Evolutionary conservation across 2,329 filamentous ascomycete genomes (phyloP).

Genomic region (Cadophora luteo-olivacea): DNA sequence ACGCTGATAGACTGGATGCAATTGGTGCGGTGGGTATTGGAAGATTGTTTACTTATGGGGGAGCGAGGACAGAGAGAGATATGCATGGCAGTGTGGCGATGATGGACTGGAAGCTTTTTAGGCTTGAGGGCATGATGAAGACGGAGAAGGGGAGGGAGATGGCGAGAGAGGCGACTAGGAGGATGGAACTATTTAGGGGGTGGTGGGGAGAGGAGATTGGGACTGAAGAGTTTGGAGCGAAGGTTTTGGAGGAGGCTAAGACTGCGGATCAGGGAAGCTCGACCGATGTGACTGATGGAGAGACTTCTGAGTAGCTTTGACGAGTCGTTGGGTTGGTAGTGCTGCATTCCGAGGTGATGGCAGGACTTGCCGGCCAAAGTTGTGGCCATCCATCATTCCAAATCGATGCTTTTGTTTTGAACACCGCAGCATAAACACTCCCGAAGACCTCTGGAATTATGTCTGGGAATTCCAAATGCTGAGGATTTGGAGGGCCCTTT

Average conservation of each 20-base stretch:
- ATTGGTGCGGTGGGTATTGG: constrained; percentile 86
- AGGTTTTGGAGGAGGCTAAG: constrained; percentile 12
- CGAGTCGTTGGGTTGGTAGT: not conserved
- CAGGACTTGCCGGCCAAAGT: too few species aligned
- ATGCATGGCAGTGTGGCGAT: constrained; percentile 72
- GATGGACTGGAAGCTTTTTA: constrained; percentile 77
- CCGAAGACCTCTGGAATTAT: too few species aligned
- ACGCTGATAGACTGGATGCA: constrained; percentile 91
- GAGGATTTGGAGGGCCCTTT: not conserved
- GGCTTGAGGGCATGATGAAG: constrained; percentile 62
- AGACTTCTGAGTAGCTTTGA: not conserved
- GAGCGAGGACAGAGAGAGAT: constrained; percentile 59
- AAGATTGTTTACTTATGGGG: constrained; percentile 78
- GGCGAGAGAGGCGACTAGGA: constrained; percentile 57
- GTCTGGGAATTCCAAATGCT: not conserved
- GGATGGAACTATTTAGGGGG: constrained; percentile 56
- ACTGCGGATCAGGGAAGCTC: not conserved
- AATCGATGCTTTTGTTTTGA: not conserved
- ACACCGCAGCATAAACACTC: too few species aligned
- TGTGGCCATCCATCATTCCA: not conserved
- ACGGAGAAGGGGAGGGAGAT: constrained; percentile 59
- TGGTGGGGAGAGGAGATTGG: constrained; percentile 61
- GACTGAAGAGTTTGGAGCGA: constrained; percentile 14
- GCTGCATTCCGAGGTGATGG: not conserved
- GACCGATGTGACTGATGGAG: not conserved